Conservation (phyloP, 2,329 filamentous ascomycete species). For the Ilyonectria destructans region DNA sequence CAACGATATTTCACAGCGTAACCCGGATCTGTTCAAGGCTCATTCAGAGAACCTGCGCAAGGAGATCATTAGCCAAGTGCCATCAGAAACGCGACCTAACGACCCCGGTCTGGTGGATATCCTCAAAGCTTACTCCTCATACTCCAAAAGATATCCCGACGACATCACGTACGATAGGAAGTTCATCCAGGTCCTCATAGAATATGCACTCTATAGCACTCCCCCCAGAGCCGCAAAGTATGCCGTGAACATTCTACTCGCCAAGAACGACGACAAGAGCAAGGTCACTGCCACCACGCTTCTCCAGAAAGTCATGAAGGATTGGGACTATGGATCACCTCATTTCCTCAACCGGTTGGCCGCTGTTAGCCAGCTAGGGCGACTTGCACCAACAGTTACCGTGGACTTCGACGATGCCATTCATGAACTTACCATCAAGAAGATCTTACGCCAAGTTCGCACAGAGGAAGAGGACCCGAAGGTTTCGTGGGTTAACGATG, state of each 20-base stretch:
- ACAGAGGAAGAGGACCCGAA: slow-evolving; percentile 71
- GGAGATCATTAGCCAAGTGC: slow-evolving; percentile 85
- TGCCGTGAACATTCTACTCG: slow-evolving; percentile 90
- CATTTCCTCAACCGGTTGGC: slow-evolving; percentile 84
- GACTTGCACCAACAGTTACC: slow-evolving; percentile 81
- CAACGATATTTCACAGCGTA: slow-evolving; percentile 91
- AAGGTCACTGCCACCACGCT: slow-evolving; percentile 89
- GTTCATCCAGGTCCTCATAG: slow-evolving; percentile 85
- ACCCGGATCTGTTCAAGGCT: slow-evolving; percentile 92
- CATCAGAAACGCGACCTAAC: slow-evolving; percentile 77
- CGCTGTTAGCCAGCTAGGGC: slow-evolving; percentile 81
- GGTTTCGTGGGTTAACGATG: slow-evolving; percentile 78
- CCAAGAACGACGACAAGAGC: slow-evolving; percentile 80
- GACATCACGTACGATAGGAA: slow-evolving; percentile 88
- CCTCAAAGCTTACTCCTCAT: slow-evolving; percentile 93
- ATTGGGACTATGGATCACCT: slow-evolving; percentile 80
- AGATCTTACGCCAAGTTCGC: slow-evolving; percentile 81
- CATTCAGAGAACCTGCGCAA: slow-evolving; percentile 94
- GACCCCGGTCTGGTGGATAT: slow-evolving; percentile 87
- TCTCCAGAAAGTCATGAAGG: slow-evolving; percentile 81
- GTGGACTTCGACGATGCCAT: slow-evolving; percentile 84
- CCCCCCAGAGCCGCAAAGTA: slow-evolving; percentile 92
- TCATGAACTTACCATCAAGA: slow-evolving; percentile 81
- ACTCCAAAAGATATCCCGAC: slow-evolving; percentile 86
- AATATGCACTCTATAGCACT: slow-evolving; percentile 86